Conservation (phyloP, 1,284 basidiomycete genomes). For the Cerrena zonata region DNA sequence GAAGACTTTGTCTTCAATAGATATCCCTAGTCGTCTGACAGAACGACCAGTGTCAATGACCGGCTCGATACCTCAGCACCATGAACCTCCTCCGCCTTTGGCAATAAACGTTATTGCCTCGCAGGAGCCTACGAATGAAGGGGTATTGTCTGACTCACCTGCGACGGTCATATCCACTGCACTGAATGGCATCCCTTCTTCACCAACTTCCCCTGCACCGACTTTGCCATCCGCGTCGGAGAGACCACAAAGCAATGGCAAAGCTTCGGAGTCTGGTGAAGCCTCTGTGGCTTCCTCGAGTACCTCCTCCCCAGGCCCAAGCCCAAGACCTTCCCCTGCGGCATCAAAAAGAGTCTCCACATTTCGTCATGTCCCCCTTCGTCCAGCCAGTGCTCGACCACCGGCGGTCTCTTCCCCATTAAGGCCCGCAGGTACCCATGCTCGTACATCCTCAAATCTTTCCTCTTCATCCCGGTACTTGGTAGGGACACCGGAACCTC, state of each 20-base stretch:
- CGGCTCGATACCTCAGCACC: neutral
- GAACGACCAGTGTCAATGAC: neutral
- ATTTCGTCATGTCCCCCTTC: slow-evolving; percentile 52
- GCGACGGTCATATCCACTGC: too few species aligned
- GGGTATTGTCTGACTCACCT: neutral
- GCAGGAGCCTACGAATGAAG: neutral
- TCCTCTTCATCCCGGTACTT: slow-evolving; percentile 18
- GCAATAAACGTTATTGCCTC: too few species aligned
- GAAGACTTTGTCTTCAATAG: slow-evolving; percentile 8
- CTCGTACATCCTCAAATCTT: slow-evolving; percentile 16
- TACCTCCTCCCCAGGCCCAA: slow-evolving; percentile 11
- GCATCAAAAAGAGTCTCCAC: slow-evolving; percentile 44
- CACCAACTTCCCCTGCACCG: neutral
- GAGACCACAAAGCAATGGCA: slow-evolving; percentile 3
- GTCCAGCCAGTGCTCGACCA: slow-evolving; percentile 29
- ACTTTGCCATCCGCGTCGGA: slow-evolving; percentile 1
- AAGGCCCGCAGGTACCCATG: slow-evolving; percentile 29
- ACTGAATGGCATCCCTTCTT: neutral
- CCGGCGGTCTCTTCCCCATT: slow-evolving; percentile 38
- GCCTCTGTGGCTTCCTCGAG: slow-evolving; percentile 18
- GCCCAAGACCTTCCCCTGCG: slow-evolving; percentile 20
- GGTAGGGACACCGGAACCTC: slow-evolving; percentile 15
- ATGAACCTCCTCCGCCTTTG: too few species aligned
- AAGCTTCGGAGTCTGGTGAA: neutral
- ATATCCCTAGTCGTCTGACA: neutral